Evolutionary conservation across 106 monocot species (phyloP).

Genomic region (Dendrobium catenatum): DNA sequence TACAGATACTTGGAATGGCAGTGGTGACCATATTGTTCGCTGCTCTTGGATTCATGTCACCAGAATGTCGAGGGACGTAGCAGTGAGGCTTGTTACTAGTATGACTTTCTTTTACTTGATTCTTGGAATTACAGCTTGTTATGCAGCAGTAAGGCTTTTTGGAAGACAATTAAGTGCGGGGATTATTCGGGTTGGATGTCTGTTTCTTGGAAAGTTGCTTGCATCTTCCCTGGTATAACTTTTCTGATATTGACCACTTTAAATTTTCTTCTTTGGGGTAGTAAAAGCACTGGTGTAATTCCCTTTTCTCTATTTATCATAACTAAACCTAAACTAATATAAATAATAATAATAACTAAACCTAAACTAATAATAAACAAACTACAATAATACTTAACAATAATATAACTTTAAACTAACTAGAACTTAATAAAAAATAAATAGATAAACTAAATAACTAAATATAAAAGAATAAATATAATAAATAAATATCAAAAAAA

Average conservation of each 20-base stretch:
- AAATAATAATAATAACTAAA: too few species aligned
- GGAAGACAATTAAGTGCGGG: conserved; percentile 35
- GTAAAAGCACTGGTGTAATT: conserved; percentile 41
- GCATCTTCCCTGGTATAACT: conserved; percentile 39
- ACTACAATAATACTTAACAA: too few species aligned
- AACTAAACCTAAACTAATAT: too few species aligned
- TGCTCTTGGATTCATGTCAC: conserved; percentile 59
- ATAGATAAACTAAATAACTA: too few species aligned
- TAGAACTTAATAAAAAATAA: too few species aligned
- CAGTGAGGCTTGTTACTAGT: conserved; percentile 21
- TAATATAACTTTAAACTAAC: too few species aligned
- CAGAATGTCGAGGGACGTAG: conserved; percentile 36
- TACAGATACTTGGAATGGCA: conserved; percentile 26
- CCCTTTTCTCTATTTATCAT: conserved; percentile 29
- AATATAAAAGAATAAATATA: too few species aligned
- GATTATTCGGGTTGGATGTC: conserved; percentile 39
- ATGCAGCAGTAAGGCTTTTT: conserved; percentile 28
- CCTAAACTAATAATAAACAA: too few species aligned
- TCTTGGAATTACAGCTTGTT: conserved; percentile 34
- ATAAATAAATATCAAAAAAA: too few species aligned
- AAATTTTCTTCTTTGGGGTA: conserved; percentile 49
- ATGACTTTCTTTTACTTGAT: conserved; percentile 42
- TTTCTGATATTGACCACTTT: conserved; percentile 31
- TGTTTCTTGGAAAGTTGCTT: conserved; percentile 35
- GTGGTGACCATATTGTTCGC: conserved; percentile 47